These are phyloP conservation scores for Sanghuangporus sanghuang DNA, from an alignment of 1,284 basidiomycete genomes.

Conservation along the genomic window DNA sequence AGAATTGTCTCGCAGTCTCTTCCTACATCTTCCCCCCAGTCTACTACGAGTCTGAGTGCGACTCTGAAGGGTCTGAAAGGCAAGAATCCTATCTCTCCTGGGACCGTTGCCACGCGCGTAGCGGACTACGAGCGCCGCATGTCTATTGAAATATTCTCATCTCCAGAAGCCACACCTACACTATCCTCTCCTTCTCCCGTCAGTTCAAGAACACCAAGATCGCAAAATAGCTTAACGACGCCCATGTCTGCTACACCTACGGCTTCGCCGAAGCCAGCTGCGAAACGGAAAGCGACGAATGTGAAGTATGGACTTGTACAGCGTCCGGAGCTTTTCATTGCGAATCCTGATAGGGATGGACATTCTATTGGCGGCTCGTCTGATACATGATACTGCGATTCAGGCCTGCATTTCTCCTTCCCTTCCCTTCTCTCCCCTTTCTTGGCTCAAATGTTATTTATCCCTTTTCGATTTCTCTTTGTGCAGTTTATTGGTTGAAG, in stretches of 20 bases:
- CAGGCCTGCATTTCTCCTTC: background rate
- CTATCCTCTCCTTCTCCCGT: constrained; percentile 28
- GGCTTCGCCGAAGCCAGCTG: background rate
- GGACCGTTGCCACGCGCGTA: constrained; percentile 34
- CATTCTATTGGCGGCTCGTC: constrained; percentile 1
- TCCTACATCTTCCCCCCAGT: background rate
- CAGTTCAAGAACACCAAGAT: constrained; percentile 21
- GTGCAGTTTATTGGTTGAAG: no score
- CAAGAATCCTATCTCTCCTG: constrained; percentile 11
- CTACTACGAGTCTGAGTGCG: background rate
- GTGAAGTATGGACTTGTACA: constrained; percentile 53
- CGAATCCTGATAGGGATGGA: constrained; percentile 53
- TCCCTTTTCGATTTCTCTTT: background rate
- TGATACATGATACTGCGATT: background rate
- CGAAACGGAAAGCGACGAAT: constrained; percentile 3
- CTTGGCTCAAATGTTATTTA: background rate
- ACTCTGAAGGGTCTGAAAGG: background rate
- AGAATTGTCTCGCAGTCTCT: background rate
- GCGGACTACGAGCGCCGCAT: constrained; percentile 35
- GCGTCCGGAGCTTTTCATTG: constrained; percentile 50
- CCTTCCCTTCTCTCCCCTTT: background rate
- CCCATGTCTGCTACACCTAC: background rate
- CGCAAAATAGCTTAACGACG: background rate
- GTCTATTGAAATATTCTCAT: constrained; percentile 29
- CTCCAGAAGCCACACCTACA: constrained; percentile 19